Evolutionary conservation across 2,329 filamentous ascomycete species (phyloP).

Genomic region (Tolypocladium ovalisporum): DNA sequence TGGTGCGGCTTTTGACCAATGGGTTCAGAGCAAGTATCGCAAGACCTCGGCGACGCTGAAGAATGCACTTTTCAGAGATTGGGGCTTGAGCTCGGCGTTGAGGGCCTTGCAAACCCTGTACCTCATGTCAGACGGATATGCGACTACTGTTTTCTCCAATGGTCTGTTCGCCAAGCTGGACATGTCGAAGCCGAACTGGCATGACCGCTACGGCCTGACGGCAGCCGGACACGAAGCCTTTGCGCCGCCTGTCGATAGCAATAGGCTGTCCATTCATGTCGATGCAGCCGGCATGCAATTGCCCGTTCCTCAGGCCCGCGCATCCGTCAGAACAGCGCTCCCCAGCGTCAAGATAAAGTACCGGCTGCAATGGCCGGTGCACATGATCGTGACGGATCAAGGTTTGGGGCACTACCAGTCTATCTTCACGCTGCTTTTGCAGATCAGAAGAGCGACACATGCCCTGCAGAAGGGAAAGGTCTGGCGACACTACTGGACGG

Average conservation of each 20-base stretch:
- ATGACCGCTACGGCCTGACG: slow-evolving; percentile 71
- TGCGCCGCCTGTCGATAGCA: slow-evolving; percentile 42
- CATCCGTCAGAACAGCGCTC: slow-evolving; percentile 47
- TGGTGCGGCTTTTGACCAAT: slow-evolving; percentile 56
- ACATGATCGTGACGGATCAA: slow-evolving; percentile 61
- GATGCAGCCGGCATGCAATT: slow-evolving; percentile 26
- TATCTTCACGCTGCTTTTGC: slow-evolving; percentile 66
- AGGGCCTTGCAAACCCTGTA: slow-evolving; percentile 62
- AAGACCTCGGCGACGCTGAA: slow-evolving; percentile 57
- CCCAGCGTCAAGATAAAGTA: slow-evolving; percentile 57
- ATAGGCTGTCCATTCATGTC: slow-evolving; percentile 51
- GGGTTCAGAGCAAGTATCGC: slow-evolving; percentile 66
- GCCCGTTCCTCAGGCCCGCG: slow-evolving; percentile 34
- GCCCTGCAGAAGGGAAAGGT: slow-evolving; percentile 48
- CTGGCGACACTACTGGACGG: slow-evolving; percentile 26
- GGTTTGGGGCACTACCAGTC: slow-evolving; percentile 58
- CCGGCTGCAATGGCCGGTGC: slow-evolving; percentile 53
- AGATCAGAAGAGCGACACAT: slow-evolving; percentile 61
- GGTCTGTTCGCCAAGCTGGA: slow-evolving; percentile 70
- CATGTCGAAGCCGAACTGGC: slow-evolving; percentile 50
- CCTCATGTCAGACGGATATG: slow-evolving; percentile 62
- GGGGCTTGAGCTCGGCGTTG: slow-evolving; percentile 54
- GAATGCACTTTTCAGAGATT: slow-evolving; percentile 55
- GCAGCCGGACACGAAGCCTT: slow-evolving; percentile 68
- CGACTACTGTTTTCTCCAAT: slow-evolving; percentile 53